These are phyloP conservation scores for Boletellus ananiceps DNA, from an alignment of 768 basidiomycete genomes.

Conservation along the genomic window DNA sequence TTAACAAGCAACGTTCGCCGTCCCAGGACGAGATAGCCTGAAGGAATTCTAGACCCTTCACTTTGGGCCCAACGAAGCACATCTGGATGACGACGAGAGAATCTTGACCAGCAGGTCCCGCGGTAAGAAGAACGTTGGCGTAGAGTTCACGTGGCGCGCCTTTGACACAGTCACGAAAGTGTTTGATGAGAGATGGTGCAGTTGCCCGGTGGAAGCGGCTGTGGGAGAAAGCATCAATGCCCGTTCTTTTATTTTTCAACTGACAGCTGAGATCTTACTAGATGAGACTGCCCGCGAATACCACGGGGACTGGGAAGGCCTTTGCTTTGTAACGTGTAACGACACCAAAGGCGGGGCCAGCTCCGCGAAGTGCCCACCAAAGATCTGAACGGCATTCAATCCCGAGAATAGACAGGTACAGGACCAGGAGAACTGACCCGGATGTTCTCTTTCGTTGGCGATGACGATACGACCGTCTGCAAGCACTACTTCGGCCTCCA, in stretches of 20 bases:
- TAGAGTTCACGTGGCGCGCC: constrained; percentile 84
- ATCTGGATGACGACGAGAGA: constrained; percentile 89
- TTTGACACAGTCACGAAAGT: constrained; percentile 92
- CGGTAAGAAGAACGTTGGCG: constrained; percentile 85
- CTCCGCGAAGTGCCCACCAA: constrained; percentile 85
- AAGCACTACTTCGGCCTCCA: constrained; percentile 89
- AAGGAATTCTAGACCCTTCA: constrained; percentile 71
- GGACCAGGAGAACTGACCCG: constrained; percentile 42
- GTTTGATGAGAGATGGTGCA: constrained; percentile 81
- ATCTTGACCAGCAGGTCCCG: constrained; percentile 78
- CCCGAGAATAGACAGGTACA: background rate
- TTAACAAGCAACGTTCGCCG: constrained; percentile 79
- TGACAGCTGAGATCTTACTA: constrained; percentile 54
- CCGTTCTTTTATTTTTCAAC: background rate
- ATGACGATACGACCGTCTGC: constrained; percentile 85
- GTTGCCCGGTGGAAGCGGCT: constrained; percentile 88
- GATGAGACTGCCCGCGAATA: constrained; percentile 89
- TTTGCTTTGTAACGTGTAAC: constrained; percentile 86
- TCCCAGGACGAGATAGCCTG: constrained; percentile 88
- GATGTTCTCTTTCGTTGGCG: constrained; percentile 65
- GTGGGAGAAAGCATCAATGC: constrained; percentile 11
- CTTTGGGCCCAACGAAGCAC: constrained; percentile 77
- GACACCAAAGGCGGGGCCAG: constrained; percentile 78
- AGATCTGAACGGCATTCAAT: constrained; percentile 48
- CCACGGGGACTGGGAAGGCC: constrained; percentile 85